phyloP scores from a whole-genome alignment of 371 early-diverging fungal species.

The Parasitella parasitica region DNA sequence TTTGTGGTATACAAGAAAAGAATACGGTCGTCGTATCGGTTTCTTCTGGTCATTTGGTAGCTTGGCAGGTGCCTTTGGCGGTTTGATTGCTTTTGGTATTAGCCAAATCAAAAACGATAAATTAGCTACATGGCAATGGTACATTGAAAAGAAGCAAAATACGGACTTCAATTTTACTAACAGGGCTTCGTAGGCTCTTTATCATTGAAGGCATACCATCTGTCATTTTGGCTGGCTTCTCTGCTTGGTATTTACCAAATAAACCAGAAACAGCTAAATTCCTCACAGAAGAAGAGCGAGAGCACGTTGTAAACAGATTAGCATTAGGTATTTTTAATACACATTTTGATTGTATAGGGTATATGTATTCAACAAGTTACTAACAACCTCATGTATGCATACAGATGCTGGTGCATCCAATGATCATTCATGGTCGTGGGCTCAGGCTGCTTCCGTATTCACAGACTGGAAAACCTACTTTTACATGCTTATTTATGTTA shows the following conservation, averaged over 20 bases:
- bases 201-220: slow-evolving; percentile 55
- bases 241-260: slow-evolving; percentile 54
- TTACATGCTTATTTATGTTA: slow-evolving; percentile 39
- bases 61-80: slow-evolving; percentile 45
- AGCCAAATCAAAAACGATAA: slow-evolving; percentile 26
- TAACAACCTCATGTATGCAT: background rate
- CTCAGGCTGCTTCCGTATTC: slow-evolving; percentile 36
- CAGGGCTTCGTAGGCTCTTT: slow-evolving; percentile 62
- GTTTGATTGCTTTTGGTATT: slow-evolving; percentile 41
- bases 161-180: background rate
- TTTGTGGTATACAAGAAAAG: slow-evolving; percentile 43
- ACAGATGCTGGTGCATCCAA: slow-evolving; percentile 44
- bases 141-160: background rate
- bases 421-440: slow-evolving; percentile 48
- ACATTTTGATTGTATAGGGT: too few relatives aligned
- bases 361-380: background rate
- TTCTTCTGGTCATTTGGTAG: slow-evolving; percentile 47
- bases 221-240: slow-evolving; percentile 35
- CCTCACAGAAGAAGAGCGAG: slow-evolving; percentile 56
- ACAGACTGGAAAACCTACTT: slow-evolving; percentile 44
- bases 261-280: slow-evolving; percentile 56
- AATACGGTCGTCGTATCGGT: slow-evolving; percentile 41
- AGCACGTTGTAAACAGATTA: slow-evolving; percentile 45
- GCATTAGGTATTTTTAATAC: slow-evolving; percentile 21
- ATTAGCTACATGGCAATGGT: slow-evolving; percentile 44